Conservation (phyloP, 2,329 filamentous ascomycete species). For the Pseudocercospora crystallina region DNA sequence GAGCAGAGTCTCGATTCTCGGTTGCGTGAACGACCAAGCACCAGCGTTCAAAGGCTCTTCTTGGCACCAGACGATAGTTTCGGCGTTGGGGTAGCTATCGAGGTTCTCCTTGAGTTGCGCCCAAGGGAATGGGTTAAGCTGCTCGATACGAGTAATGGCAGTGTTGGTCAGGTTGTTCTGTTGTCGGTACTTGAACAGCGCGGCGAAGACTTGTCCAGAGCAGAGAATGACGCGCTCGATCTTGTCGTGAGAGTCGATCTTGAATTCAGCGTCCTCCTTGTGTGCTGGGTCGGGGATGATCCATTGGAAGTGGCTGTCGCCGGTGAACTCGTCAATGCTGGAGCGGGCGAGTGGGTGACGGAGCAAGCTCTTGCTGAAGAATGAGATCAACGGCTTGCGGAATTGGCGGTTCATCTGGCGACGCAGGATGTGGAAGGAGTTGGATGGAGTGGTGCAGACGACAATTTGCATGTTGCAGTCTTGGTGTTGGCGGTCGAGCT, state of each 20-base stretch:
- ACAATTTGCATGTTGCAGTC: conserved; percentile 99
- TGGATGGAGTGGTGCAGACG: conserved; percentile 94
- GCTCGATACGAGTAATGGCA: conserved; percentile 92
- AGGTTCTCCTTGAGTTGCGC: conserved; percentile 94
- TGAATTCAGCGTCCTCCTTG: conserved; percentile 57
- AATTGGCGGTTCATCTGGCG: conserved; percentile 99
- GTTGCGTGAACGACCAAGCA: conserved; percentile 96
- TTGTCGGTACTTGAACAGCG: conserved; percentile 86
- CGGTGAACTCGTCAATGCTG: conserved; percentile 83
- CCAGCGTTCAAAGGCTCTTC: conserved; percentile 98
- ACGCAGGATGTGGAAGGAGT: conserved; percentile 93
- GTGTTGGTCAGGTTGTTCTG: conserved; percentile 84
- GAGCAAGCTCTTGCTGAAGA: conserved; percentile 97
- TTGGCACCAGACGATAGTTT: conserved; percentile 96
- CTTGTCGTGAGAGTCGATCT: conserved; percentile 75
- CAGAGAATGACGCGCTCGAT: conserved; percentile 95
- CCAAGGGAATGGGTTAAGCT: conserved; percentile 99
- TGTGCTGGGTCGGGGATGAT: conserved; percentile 91
- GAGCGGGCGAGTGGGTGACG: conserved; percentile 92
- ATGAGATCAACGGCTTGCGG: conserved; percentile 94
- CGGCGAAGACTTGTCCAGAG: conserved; percentile 89
- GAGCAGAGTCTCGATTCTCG: conserved; percentile 91
- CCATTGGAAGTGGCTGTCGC: conserved; percentile 92
- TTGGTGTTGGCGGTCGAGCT: conserved; percentile 94
- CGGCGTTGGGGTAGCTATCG: conserved; percentile 93